Evolutionary conservation across 495 filamentous ascomycete genomes (phyloP).

Genomic region (Physcia stellaris): DNA sequence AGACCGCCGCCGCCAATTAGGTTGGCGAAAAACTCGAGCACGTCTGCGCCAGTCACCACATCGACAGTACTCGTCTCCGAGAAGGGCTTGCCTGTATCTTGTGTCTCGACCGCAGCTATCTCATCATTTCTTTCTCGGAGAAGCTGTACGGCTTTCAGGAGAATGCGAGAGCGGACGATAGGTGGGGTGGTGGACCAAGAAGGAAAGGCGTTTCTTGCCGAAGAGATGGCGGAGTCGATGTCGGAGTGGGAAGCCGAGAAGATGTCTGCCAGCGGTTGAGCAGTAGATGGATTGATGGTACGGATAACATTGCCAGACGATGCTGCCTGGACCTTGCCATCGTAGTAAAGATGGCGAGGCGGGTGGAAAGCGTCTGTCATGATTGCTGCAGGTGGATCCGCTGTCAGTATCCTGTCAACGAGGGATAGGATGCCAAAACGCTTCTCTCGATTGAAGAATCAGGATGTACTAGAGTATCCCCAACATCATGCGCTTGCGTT

Average conservation of each 20-base stretch:
- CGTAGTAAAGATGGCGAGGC: constrained; percentile 52
- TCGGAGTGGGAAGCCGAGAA: constrained; percentile 19
- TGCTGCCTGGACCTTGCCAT: constrained; percentile 44
- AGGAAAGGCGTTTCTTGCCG: constrained; percentile 45
- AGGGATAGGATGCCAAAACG: too few species aligned
- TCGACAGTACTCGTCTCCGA: not conserved
- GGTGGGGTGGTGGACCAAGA: constrained; percentile 44
- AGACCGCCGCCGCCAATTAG: not conserved
- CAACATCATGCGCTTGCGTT: too few species aligned
- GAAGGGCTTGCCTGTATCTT: not conserved
- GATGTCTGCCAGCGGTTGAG: constrained; percentile 16
- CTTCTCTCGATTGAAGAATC: too few species aligned
- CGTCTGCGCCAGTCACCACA: not conserved
- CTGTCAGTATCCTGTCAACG: too few species aligned
- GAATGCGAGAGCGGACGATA: too few species aligned
- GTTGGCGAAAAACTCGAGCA: not conserved
- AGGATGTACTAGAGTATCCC: too few species aligned
- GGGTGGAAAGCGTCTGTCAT: constrained; percentile 33
- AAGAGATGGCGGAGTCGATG: constrained; percentile 41
- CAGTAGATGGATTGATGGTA: constrained; percentile 28
- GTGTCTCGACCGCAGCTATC: too few species aligned
- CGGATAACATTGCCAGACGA: constrained; percentile 51
- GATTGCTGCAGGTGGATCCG: too few species aligned
- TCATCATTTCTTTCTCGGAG: constrained; percentile 25
- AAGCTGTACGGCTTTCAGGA: constrained; percentile 27